phyloP scores from a whole-genome alignment of 768 basidiomycete species.

The Xanthoconium purpureum region DNA sequence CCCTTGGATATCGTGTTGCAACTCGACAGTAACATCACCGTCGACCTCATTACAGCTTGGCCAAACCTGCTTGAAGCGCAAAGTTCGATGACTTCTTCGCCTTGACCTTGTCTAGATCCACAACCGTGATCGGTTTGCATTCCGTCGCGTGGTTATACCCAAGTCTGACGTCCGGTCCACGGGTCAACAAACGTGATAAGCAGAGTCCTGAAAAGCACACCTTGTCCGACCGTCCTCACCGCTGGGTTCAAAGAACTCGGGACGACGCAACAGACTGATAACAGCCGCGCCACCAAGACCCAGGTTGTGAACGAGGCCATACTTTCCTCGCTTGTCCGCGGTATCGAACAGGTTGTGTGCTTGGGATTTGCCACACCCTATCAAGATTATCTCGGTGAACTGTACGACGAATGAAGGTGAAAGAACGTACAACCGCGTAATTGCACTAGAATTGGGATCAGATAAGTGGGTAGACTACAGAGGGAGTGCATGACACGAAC shows the following conservation, averaged over 20 bases:
- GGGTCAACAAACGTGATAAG: neutral
- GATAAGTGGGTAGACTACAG: neutral
- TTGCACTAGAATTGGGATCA: conserved; percentile 53
- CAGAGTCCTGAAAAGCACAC: conserved; percentile 27
- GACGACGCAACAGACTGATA: conserved; percentile 67
- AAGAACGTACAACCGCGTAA: conserved; percentile 54
- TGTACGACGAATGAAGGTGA: no score
- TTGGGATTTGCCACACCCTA: conserved; percentile 81
- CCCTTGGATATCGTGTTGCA: no score
- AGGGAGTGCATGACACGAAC: conserved; percentile 37
- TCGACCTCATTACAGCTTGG: conserved; percentile 32
- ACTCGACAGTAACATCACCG: neutral
- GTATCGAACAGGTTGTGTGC: conserved; percentile 61
- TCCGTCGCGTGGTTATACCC: conserved; percentile 79
- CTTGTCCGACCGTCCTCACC: conserved; percentile 63
- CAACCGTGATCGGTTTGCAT: conserved; percentile 54
- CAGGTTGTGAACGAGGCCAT: conserved; percentile 70
- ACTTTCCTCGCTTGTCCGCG: conserved; percentile 66
- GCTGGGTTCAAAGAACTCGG: conserved; percentile 65
- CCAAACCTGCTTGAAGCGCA: conserved; percentile 28
- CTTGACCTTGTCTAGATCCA: conserved; percentile 72
- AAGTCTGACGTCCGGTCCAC: conserved; percentile 40
- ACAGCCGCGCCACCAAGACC: conserved; percentile 81
- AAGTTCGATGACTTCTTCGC: conserved; percentile 54
- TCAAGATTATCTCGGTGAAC: neutral